A percentile compares a stretch with the other conserved stretches of the same genome.
These are phyloP conservation scores for Termitomyces sp. DNA, from an alignment of 768 basidiomycete species.

Conservation along the genomic window DNA sequence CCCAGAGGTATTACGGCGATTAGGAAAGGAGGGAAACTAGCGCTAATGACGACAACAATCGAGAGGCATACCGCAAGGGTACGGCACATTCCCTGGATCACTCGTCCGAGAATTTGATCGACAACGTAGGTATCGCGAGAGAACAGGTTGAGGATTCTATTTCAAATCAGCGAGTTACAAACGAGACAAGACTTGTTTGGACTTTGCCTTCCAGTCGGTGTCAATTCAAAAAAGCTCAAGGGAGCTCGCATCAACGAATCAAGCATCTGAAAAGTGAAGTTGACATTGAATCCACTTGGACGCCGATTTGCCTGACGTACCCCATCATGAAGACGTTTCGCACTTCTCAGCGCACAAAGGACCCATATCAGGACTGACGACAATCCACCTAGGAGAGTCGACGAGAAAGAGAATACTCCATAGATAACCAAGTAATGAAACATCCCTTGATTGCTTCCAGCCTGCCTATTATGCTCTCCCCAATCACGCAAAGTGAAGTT, in stretches of 20 bases:
- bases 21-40: conserved; percentile 79
- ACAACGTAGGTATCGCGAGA: conserved; percentile 84
- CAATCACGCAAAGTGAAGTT: conserved; percentile 71
- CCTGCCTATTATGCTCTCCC: conserved; percentile 71
- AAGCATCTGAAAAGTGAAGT: conserved; percentile 50
- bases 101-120: conserved; percentile 76
- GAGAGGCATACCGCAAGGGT: conserved; percentile 55
- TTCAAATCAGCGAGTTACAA: background rate
- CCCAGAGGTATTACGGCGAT: conserved; percentile 69
- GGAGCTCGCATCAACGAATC: conserved; percentile 77
- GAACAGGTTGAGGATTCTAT: conserved; percentile 84
- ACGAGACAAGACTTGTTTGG: background rate
- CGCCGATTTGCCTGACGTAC: conserved; percentile 31
- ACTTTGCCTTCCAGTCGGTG: conserved; percentile 73
- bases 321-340: conserved; percentile 70
- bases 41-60: conserved; percentile 68
- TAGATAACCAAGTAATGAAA: conserved; percentile 56
- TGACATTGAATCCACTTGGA: background rate
- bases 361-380: conserved; percentile 71
- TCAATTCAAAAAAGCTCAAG: conserved; percentile 84
- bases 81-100: conserved; percentile 66
- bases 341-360: conserved; percentile 67
- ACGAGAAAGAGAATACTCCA: conserved; percentile 59
- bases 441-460: conserved; percentile 54
- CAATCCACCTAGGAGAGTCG: conserved; percentile 46